Evolutionary conservation across 1,284 basidiomycete genomes (phyloP), one percentile per base, ranked within the genome.

Genomic region (Boletus holoroseus): DNA sequence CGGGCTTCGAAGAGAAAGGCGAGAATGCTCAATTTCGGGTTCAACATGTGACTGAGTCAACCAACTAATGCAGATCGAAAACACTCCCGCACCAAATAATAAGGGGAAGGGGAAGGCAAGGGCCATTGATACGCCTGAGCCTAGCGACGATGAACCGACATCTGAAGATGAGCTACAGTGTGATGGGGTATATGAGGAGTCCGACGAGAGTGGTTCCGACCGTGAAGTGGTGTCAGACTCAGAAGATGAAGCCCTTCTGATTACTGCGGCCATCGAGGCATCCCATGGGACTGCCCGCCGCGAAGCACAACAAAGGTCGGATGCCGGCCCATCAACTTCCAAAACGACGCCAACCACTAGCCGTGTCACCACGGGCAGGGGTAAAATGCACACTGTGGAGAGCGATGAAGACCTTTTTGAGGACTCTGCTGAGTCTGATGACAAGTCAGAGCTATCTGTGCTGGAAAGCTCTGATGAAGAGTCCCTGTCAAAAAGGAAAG

Each of bases 181-280:
- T 49, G 69, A 71, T 28, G 71, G 73, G 20, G 56, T 60, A 15
- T 58, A 72, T 35, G 71, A 75, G 15, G 82, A 83, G 47, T 79
- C 76, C 9, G 76, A 76, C 38, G 75, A 71, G 47, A 79, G 78
- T 60, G 81, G 73, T 16, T 84, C 83, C 36, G 81, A 83, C 48
- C 83, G 81, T 51, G 69, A 77, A 24, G 28, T 16, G 3, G 53
- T 59, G 2, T 46, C 55, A 31, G 62, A 55, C 50, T 66, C 60
- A 28, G 63, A 67, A 38, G 62, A 68, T 51, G 84, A 87, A 54
- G 72, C 69, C 5, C 55, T 79, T 18, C 77, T 85, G 78, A 42
- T 88, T 13, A 69, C 73, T 39, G 74, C 72, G 18, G 85, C 82
- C 27, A 73, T 85, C 32, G 68, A 73, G 50, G 62, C 74, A 54